These are phyloP conservation scores for Solanum hybrid DNA, from an alignment of 305 asterid genomes.

Conservation along the genomic window DNA sequence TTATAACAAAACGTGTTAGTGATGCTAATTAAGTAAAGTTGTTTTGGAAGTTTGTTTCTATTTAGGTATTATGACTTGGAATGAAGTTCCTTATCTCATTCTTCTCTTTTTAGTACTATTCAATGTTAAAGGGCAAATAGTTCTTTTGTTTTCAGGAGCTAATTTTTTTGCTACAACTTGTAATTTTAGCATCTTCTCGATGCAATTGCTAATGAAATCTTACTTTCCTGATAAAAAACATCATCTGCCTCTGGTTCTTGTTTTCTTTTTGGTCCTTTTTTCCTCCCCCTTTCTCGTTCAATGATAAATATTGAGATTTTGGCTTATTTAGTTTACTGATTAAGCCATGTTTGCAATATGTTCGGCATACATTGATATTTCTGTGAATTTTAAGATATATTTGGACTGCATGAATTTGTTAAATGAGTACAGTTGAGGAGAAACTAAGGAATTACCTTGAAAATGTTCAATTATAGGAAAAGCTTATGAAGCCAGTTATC, in stretches of 20 bases:
- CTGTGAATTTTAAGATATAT: background rate
- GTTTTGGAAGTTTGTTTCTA: background rate
- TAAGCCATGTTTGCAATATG: background rate
- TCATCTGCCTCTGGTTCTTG: background rate
- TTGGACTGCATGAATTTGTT: background rate
- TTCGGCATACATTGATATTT: background rate
- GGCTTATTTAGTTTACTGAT: background rate
- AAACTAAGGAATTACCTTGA: background rate
- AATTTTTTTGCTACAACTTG: background rate
- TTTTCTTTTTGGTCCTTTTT: background rate
- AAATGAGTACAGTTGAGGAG: background rate
- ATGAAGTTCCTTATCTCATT: background rate
- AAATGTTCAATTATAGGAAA: background rate
- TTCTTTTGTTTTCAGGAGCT: background rate
- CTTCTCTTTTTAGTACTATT: background rate
- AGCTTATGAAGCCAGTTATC: background rate
- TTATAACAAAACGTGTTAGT: background rate
- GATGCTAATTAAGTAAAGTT: background rate
- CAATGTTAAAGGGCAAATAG: background rate
- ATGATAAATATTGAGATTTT: background rate
- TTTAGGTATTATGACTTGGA: background rate
- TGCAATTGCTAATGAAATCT: background rate
- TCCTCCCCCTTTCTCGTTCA: background rate
- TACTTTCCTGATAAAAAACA: background rate
- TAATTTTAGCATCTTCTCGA: background rate